Conservation (phyloP, 192 early-diverging fungal species). For the Dispira simplex region DNA sequence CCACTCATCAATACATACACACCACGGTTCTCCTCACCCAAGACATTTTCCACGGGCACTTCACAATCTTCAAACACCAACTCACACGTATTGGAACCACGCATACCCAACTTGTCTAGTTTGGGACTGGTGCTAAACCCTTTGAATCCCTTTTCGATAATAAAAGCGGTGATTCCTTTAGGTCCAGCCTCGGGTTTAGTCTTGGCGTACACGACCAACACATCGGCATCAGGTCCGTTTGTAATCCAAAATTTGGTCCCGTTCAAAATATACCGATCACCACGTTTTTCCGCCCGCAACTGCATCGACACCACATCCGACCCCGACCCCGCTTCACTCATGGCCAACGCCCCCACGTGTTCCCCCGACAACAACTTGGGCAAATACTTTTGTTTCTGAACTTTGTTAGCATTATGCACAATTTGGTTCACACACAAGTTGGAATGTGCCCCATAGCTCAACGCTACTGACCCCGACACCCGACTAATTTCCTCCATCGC, state of each 20-base stretch:
- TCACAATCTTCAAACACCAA: slow-evolving; percentile 88
- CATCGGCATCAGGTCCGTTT: slow-evolving; percentile 83
- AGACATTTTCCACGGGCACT: slow-evolving; percentile 78
- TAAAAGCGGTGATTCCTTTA: slow-evolving; percentile 86
- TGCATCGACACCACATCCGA: slow-evolving; percentile 92
- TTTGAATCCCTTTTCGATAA: slow-evolving; percentile 74
- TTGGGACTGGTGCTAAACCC: slow-evolving; percentile 79
- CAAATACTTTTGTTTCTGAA: slow-evolving; percentile 80
- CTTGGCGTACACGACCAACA: slow-evolving; percentile 86
- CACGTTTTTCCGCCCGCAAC: slow-evolving; percentile 63
- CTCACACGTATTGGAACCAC: slow-evolving; percentile 90
- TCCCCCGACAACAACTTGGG: slow-evolving; percentile 80
- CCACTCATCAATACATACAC: slow-evolving; percentile 95
- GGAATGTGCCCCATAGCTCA: slow-evolving; percentile 93
- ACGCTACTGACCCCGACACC: slow-evolving; percentile 75
- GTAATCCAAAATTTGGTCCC: slow-evolving; percentile 97
- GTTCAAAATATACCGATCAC: slow-evolving; percentile 71
- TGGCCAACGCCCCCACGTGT: slow-evolving; percentile 81
- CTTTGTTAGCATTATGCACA: slow-evolving; percentile 70
- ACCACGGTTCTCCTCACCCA: slow-evolving; percentile 69
- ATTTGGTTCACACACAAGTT: slow-evolving; percentile 97
- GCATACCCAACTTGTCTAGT: slow-evolving; percentile 92
- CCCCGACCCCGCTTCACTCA: slow-evolving; percentile 83
- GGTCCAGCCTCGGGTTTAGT: slow-evolving; percentile 64
- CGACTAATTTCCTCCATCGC: slow-evolving; percentile 90